These are phyloP conservation scores for Pyrenula aspistea DNA, from an alignment of 495 filamentous ascomycete species.

Conservation along the genomic window DNA sequence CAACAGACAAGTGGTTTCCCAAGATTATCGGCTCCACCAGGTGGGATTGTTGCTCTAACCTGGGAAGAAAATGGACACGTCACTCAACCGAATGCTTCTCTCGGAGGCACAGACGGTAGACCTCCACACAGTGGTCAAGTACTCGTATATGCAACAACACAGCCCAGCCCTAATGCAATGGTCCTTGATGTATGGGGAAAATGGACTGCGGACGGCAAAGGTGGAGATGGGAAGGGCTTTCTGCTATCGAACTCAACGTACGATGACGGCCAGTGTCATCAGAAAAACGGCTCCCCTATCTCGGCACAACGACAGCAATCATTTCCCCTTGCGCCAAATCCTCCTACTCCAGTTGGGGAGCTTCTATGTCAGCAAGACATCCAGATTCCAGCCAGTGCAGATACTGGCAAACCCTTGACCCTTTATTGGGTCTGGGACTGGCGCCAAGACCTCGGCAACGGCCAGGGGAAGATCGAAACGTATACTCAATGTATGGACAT, in stretches of 20 bases:
- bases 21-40: conserved; percentile 52
- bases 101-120: conserved; percentile 26
- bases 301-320: conserved; percentile 37
- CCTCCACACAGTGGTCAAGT: conserved; percentile 61
- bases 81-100: conserved; percentile 45
- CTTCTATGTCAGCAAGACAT: conserved; percentile 73
- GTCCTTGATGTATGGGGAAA: conserved; percentile 54
- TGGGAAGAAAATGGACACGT: conserved; percentile 89
- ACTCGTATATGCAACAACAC: conserved; percentile 70
- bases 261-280: conserved; percentile 79
- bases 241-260: conserved; percentile 63
- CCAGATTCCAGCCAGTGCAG: conserved; percentile 45
- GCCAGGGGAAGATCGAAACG: conserved; percentile 49
- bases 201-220: conserved; percentile 67
- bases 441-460: conserved; percentile 43
- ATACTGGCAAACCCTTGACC: conserved; percentile 46
- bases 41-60: conserved; percentile 56
- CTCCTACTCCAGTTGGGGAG: conserved; percentile 29
- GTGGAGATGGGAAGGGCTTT: conserved; percentile 60
- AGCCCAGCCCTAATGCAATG: conserved; percentile 47
- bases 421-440: conserved; percentile 94
- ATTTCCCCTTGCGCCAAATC: conserved; percentile 20
- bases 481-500: conserved; percentile 81
- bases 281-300: conserved; percentile 44
- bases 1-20: conserved; percentile 43